Evolutionary conservation across 2,329 filamentous ascomycete genomes (phyloP).

Genomic region (Calonectria pseudoturangicola): DNA sequence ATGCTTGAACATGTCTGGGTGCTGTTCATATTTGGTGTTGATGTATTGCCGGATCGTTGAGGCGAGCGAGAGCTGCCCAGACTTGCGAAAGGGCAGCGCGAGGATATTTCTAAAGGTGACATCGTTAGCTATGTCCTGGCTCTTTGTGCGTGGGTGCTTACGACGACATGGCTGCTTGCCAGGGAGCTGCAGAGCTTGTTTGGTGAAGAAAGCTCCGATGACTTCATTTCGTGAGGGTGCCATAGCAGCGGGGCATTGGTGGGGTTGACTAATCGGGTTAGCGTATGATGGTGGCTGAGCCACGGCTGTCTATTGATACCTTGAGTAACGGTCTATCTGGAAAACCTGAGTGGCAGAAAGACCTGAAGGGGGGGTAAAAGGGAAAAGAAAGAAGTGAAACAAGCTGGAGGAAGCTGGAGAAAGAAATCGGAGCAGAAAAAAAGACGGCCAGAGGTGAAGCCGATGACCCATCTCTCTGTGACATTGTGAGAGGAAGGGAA

Average conservation of each 20-base stretch:
- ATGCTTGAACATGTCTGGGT: conserved; percentile 95
- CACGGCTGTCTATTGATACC: too few species aligned
- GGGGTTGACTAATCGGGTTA: too few species aligned
- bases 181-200: conserved; percentile 27
- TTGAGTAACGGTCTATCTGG: too few species aligned
- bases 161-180: conserved; percentile 53
- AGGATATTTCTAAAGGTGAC: conserved; percentile 75
- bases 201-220: conserved; percentile 47
- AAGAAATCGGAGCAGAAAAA: too few species aligned
- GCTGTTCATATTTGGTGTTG: conserved; percentile 98
- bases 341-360: too few species aligned
- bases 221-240: conserved; percentile 49
- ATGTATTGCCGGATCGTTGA: conserved; percentile 95
- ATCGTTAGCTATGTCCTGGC: conserved; percentile 33
- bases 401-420: too few species aligned
- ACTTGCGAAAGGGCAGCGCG: conserved; percentile 90
- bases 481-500: too few species aligned
- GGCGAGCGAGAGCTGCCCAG: conserved; percentile 85
- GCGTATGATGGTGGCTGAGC: too few species aligned
- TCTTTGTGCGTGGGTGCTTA: conserved; percentile 42
- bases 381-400: too few species aligned
- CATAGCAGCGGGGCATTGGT: conserved; percentile 50
- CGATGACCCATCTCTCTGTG: too few species aligned
- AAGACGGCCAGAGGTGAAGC: too few species aligned
- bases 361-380: too few species aligned